Base-by-base conservation (phyloP, 2,329 filamentous ascomycete genomes). In the Talaromyces atroroseus region DNA sequence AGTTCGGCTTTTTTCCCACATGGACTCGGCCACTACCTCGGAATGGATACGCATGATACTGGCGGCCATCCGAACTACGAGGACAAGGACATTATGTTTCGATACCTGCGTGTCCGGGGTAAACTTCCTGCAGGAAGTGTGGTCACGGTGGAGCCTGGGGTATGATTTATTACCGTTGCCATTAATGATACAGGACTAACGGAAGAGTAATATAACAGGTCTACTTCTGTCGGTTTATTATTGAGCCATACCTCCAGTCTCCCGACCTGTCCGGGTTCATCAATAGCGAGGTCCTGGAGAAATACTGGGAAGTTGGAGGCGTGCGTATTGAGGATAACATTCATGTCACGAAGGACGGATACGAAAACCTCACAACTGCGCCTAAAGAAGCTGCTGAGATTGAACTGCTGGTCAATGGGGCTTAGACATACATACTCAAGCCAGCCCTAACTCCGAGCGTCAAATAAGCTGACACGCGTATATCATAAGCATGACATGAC, bases 251-350 rank as follows among this genome's bases (percentile, higher is more conserved):
- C 68, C 77, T 95, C 12, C 79, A 84, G 49, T 84, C 91, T 61
- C 83, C 87, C 0, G 81, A 83, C 49, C 84, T 92, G 66, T 80
- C 82, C 54, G 85, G 87, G 66, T 95, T 85, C 67, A 95, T 96
- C 65, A 84, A 96, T 66, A 76, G 78, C 42, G 74, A 79, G 20
- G 87, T 92, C 1, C 72, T 96, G 40, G 80, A 90, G 12, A 82
- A 82, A 63, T 96, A 94, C 73, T 92, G 91, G 85, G 82, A 87
- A 53, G 90, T 97, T 1, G 94, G 92, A 16, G 94, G 94, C 34
- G 90, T 96, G 24, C 82, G 94, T 48, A 95, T 97, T 59, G 94
- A 99, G 75, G 91, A 97, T 67, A 89, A 92, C 69, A 81, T 97
- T 40, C 78, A 94, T 21, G 85, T 97, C 49, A 94, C 88, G 1